A percentile compares a stretch with the other conserved stretches of the same genome.
These are phyloP conservation scores for Aspergillus saccharolyticus DNA, from an alignment of 495 filamentous ascomycete species.

Conservation along the genomic window DNA sequence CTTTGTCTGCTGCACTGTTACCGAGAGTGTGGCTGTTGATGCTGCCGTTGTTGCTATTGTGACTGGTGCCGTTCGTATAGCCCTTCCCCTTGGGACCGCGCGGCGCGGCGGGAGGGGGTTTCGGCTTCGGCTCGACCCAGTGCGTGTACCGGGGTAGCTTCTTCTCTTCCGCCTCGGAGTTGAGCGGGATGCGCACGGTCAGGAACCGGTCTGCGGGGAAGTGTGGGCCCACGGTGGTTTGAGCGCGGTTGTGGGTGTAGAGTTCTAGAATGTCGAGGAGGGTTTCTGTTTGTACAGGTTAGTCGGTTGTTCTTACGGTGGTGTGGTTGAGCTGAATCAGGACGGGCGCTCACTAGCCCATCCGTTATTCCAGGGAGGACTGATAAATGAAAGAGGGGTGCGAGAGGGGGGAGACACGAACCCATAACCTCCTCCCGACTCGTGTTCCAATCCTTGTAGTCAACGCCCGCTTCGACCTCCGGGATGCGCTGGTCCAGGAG, in stretches of 20 bases:
- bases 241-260: constrained; percentile 71
- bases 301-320: background rate
- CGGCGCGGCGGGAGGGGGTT: background rate
- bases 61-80: background rate
- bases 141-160: constrained; percentile 50
- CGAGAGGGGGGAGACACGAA: constrained; percentile 18
- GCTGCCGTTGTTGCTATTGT: constrained; percentile 13
- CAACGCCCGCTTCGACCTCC: constrained; percentile 37
- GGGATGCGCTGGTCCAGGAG: constrained; percentile 50
- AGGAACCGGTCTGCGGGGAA: constrained; percentile 73
- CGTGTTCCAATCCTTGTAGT: constrained; percentile 55
- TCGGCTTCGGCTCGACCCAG: constrained; percentile 20
- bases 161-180: constrained; percentile 62
- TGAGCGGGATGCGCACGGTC: constrained; percentile 76
- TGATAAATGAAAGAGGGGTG: no score
- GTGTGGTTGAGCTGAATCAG: no score
- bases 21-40: constrained; percentile 19
- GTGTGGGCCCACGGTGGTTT: constrained; percentile 65
- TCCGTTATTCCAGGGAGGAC: no score
- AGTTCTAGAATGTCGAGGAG: constrained; percentile 83
- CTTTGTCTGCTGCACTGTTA: background rate
- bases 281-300: constrained; percentile 58
- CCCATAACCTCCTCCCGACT: constrained; percentile 66
- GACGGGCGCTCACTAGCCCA: no score
- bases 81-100: background rate